Evolutionary conservation across 108 stramenopile genomes (phyloP).

Genomic region (Chaetoceros muelleri): DNA sequence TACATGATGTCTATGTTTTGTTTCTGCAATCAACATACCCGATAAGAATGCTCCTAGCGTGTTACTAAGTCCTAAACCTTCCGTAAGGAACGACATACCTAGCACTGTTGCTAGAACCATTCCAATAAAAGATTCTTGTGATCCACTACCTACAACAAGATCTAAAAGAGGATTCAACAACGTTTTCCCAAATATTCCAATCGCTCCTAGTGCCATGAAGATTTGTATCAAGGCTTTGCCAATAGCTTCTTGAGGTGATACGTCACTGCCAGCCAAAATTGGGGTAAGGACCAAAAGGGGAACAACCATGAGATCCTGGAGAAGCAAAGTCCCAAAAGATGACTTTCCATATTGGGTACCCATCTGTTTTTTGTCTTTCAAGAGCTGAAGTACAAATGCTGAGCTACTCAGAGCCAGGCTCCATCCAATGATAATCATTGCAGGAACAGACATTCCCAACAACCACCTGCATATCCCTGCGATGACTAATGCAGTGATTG

Average conservation of each 20-base stretch:
- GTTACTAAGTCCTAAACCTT: slow-evolving; percentile 89
- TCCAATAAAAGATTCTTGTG: slow-evolving; percentile 92
- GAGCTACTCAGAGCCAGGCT: slow-evolving; percentile 82
- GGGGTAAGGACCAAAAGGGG: slow-evolving; percentile 92
- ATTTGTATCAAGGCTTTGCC: slow-evolving; percentile 82
- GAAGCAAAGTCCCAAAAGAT: slow-evolving; percentile 83
- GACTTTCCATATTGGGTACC: slow-evolving; percentile 91
- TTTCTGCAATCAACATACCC: slow-evolving; percentile 87
- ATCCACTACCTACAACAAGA: slow-evolving; percentile 67
- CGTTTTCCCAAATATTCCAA: slow-evolving; percentile 78
- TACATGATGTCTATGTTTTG: slow-evolving; percentile 92
- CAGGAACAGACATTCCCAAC: slow-evolving; percentile 55
- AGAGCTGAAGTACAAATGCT: slow-evolving; percentile 91
- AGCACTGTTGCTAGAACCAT: slow-evolving; percentile 86
- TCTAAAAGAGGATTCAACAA: slow-evolving; percentile 85
- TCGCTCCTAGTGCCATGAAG: slow-evolving; percentile 70
- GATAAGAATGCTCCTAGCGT: slow-evolving; percentile 96
- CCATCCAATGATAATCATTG: slow-evolving; percentile 82
- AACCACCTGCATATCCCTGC: slow-evolving; percentile 41
- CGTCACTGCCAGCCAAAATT: slow-evolving; percentile 81
- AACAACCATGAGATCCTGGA: slow-evolving; percentile 94
- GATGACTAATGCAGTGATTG: slow-evolving; percentile 53
- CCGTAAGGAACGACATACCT: slow-evolving; percentile 89
- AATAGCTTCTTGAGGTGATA: slow-evolving; percentile 69
- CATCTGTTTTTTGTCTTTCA: slow-evolving; percentile 91